phyloP scores from a whole-genome alignment of 176 grass and related monocot genomes.

The Rhynchospora breviuscula region DNA sequence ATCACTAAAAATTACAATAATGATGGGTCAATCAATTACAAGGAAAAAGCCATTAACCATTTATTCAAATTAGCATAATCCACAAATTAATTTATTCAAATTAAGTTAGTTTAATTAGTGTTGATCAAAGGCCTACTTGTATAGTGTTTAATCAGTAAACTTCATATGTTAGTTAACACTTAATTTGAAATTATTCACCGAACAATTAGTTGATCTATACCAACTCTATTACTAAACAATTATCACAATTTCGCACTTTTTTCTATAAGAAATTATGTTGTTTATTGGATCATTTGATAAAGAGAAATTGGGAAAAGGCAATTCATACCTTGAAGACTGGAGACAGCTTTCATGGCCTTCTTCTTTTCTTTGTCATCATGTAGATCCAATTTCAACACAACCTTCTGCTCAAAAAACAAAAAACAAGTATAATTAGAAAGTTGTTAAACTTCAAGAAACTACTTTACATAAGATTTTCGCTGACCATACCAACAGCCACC shows the following conservation, averaged over 20 bases:
- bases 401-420: constrained; percentile 31
- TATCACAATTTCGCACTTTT: not conserved
- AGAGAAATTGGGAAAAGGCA: not conserved
- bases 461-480: not conserved
- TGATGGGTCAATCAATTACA: not conserved
- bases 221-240: not conserved
- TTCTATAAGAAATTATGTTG: not conserved
- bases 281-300: not conserved
- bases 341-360: constrained; percentile 65
- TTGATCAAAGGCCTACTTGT: not conserved
- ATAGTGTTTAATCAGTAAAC: too few relatives aligned
- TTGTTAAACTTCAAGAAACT: not conserved
- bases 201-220: not conserved
- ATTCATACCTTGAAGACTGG: constrained; percentile 40
- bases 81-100: not conserved
- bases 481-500: not conserved
- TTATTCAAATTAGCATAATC: not conserved
- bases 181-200: too few relatives aligned
- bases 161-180: too few relatives aligned
- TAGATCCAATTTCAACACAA: constrained; percentile 71
- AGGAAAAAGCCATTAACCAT: not conserved
- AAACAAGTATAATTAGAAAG: not conserved
- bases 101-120: not conserved
- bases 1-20: not conserved
- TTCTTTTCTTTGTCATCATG: constrained; percentile 70